Evolutionary conservation across 768 basidiomycete genomes (phyloP), one percentile per base, ranked within the genome.

Genomic region (Hemileccinum impolitum): DNA sequence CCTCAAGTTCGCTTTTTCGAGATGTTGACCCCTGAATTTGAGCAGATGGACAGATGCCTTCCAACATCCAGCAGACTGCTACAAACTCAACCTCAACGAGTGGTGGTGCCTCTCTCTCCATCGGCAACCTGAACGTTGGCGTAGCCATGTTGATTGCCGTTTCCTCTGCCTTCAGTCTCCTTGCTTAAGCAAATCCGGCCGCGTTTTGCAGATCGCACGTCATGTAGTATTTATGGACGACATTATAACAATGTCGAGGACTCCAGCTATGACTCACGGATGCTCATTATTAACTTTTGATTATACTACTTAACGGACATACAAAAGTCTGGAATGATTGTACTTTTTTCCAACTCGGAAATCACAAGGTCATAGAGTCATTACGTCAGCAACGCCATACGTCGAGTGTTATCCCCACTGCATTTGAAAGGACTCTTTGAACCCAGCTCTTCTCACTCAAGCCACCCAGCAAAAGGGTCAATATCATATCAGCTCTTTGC

Each of bases 101-200:
- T 18, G 58, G 55, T 2, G 64, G 56, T 21, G 43, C 35, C 31
- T 28, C 61, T 31, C 52, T 68, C 23, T 60, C 64, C 2, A 44
- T 59, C 39, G 44, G 32, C 46, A 47, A 55, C 46, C 23, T 69
- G 5, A 55, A 54, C 25, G 41, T 54, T 34, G 71, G 68, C 28
- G 31, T 63, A 11, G 60, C 52, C 17, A 61, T 64, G 40, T 34
- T 74, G 8, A 45, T 72, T 5, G 59, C 66, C 25, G 57, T 71
- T 23, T 70, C 66, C 17, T 70, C 68, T 6, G 48, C 64, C 45
- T 69, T 75, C 43, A 60, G 60, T 21, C 34, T 71, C 35, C 59
- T 75, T 35, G 67, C 66, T 31, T 74, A 59, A 65, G 45, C 14
- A 25, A 28, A 12, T 18, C 34, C 7, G 43, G n/a, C n/a, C 11